A percentile compares a stretch with the other conserved stretches of the same genome.
These are phyloP conservation scores for Scheffersomyces stipitis DNA, from an alignment of 805 yeast species.

Conservation along the genomic window DNA sequence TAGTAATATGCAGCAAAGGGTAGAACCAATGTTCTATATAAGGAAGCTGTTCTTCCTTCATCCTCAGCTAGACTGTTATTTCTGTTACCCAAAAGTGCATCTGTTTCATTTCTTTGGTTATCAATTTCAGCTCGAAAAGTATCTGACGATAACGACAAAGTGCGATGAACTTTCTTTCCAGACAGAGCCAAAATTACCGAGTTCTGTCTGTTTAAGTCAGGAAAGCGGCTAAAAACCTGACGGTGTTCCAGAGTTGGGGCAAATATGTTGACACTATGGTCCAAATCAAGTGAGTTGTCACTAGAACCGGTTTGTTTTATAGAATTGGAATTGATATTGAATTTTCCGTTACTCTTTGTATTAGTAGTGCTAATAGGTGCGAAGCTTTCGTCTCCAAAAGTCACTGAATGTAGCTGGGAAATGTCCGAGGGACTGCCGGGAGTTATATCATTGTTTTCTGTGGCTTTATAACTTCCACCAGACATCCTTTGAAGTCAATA, in stretches of 20 bases:
- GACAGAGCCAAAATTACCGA: constrained; percentile 41
- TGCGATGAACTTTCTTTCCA: constrained; percentile 38
- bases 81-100: constrained; percentile 3
- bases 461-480: too few species aligned
- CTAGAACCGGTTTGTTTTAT: background rate
- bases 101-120: constrained; percentile 4
- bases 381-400: too few species aligned
- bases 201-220: constrained; percentile 16
- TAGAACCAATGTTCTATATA: background rate
- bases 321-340: too few species aligned
- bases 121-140: background rate
- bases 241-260: background rate
- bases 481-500: too few species aligned
- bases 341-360: too few species aligned
- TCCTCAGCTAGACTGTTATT: background rate
- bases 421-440: too few species aligned
- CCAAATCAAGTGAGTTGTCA: background rate
- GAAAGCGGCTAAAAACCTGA: constrained; percentile 1
- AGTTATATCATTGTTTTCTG: too few species aligned
- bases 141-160: constrained; percentile 20
- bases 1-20: constrained; percentile 4
- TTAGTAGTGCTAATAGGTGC: too few species aligned
- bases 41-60: background rate
- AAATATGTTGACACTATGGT: background rate
- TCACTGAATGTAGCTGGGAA: too few species aligned